Percentiles rank a stretch among this genome's conserved stretches.
These are phyloP conservation scores for Thermochaetoides thermophila DNA, from an alignment of 495 filamentous ascomycete species.

Conservation along the genomic window DNA sequence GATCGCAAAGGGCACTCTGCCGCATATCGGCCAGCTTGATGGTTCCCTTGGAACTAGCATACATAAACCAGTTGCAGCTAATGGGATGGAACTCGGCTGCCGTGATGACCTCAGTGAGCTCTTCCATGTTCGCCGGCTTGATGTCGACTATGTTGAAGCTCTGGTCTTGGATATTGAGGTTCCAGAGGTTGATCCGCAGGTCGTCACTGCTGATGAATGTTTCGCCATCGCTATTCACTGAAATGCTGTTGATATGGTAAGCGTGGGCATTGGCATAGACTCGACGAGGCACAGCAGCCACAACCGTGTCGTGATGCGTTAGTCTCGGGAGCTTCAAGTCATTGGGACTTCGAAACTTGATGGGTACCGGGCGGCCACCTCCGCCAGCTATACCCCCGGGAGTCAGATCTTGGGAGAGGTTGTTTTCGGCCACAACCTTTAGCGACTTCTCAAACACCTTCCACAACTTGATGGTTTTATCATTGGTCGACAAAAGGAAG, in stretches of 20 bases:
- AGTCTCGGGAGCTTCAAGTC: slow-evolving; percentile 85
- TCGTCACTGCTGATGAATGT: slow-evolving; percentile 99
- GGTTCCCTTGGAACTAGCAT: slow-evolving; percentile 95
- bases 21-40: slow-evolving; percentile 99
- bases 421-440: slow-evolving; percentile 98
- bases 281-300: slow-evolving; percentile 85
- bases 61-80: slow-evolving; percentile 99
- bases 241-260: slow-evolving; percentile 99
- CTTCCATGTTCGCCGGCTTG: slow-evolving; percentile 99
- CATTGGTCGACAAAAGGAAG: slow-evolving; percentile 95
- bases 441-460: slow-evolving; percentile 99
- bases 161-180: slow-evolving; percentile 96
- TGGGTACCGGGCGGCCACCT: slow-evolving; percentile 52
- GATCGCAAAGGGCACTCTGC: slow-evolving; percentile 86
- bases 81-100: slow-evolving; percentile 94
- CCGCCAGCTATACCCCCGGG: slow-evolving; percentile 61
- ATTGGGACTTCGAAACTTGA: slow-evolving; percentile 63
- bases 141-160: slow-evolving; percentile 99
- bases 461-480: slow-evolving; percentile 99
- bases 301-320: slow-evolving; percentile 96
- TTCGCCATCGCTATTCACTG: slow-evolving; percentile 97
- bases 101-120: slow-evolving; percentile 96
- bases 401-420: slow-evolving; percentile 86
- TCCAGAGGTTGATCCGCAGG: slow-evolving; percentile 95
- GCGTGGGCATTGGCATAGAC: slow-evolving; percentile 98